phyloP scores from a whole-genome alignment of 768 basidiomycete genomes.

The Boletus subcaerulescens region DNA sequence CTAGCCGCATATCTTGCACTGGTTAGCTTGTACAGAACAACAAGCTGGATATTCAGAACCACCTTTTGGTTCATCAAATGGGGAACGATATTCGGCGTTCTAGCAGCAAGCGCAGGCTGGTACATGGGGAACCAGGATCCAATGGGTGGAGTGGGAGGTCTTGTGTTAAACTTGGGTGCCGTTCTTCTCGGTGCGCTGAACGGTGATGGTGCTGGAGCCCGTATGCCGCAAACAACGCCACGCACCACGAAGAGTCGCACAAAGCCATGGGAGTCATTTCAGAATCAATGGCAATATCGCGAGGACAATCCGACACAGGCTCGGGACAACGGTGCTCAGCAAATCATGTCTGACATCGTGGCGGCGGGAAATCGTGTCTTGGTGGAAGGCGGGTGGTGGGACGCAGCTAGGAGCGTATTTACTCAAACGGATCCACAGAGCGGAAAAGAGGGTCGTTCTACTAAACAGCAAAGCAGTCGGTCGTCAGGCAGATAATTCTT shows the following conservation, averaged over 20 bases:
- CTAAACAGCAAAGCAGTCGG: slow-evolving; percentile 7
- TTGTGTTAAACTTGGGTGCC: slow-evolving; percentile 40
- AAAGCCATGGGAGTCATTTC: slow-evolving; percentile 67
- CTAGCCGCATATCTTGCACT: slow-evolving; percentile 74
- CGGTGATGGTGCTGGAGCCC: slow-evolving; percentile 30
- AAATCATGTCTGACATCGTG: slow-evolving; percentile 46
- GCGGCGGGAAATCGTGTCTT: slow-evolving; percentile 30
- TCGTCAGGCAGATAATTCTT: slow-evolving; percentile 15
- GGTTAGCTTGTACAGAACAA: slow-evolving; percentile 75
- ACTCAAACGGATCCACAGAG: slow-evolving; percentile 10
- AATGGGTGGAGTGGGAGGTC: slow-evolving; percentile 30
- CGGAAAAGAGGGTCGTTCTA: slow-evolving; percentile 5
- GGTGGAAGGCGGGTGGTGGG: slow-evolving; percentile 39
- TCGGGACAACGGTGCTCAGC: slow-evolving; percentile 39
- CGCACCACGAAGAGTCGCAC: slow-evolving; percentile 29
- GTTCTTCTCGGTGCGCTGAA: slow-evolving; percentile 43
- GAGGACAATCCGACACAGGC: slow-evolving; percentile 16
- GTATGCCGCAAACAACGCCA: slow-evolving; percentile 15
- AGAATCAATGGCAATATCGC: slow-evolving; percentile 55
- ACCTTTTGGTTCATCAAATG: slow-evolving; percentile 74
- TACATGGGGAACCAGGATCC: slow-evolving; percentile 42
- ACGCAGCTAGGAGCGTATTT: slow-evolving; percentile 31
- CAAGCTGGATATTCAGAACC: slow-evolving; percentile 68
- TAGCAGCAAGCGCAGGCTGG: slow-evolving; percentile 58
- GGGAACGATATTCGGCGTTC: slow-evolving; percentile 55